Evolutionary conservation across 257 asterid genomes (phyloP).

Genomic region (Solanum stenotomum): DNA sequence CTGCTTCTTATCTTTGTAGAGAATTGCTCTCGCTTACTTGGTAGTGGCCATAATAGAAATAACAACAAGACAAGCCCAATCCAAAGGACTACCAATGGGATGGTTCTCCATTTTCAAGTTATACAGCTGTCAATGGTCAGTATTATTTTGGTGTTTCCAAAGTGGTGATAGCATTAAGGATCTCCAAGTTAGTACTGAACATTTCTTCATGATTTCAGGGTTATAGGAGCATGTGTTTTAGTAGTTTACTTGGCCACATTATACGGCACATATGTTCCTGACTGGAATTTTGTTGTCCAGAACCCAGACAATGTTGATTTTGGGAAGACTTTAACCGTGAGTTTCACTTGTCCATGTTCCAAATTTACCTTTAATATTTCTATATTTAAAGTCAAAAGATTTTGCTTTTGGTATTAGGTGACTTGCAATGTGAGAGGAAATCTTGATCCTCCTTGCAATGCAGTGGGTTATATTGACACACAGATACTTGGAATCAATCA

Average conservation of each 20-base stretch:
- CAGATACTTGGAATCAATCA: conserved; percentile 61
- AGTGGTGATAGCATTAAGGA: background rate
- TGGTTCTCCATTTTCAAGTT: conserved; percentile 46
- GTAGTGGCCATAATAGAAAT: conserved; percentile 55
- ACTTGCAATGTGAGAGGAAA: conserved; percentile 56
- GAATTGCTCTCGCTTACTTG: conserved; percentile 70
- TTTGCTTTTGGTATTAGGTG: conserved; percentile 22
- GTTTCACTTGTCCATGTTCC: background rate
- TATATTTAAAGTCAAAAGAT: background rate
- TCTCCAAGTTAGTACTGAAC: background rate
- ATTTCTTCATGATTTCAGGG: conserved; percentile 25
- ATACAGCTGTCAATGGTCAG: conserved; percentile 63
- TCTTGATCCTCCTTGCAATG: conserved; percentile 65
- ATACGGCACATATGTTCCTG: conserved; percentile 55
- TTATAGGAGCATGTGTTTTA: conserved; percentile 38
- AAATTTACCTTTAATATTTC: background rate
- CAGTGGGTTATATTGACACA: conserved; percentile 68
- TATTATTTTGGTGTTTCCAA: background rate
- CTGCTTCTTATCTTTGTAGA: conserved; percentile 23
- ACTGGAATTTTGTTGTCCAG: conserved; percentile 53
- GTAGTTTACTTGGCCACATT: conserved; percentile 43
- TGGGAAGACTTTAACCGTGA: conserved; percentile 47
- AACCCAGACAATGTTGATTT: conserved; percentile 40
- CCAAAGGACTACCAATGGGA: conserved; percentile 15
- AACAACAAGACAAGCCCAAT: conserved; percentile 20